Conservation (phyloP, 805 yeast genomes). For the Pichia heedii region DNA sequence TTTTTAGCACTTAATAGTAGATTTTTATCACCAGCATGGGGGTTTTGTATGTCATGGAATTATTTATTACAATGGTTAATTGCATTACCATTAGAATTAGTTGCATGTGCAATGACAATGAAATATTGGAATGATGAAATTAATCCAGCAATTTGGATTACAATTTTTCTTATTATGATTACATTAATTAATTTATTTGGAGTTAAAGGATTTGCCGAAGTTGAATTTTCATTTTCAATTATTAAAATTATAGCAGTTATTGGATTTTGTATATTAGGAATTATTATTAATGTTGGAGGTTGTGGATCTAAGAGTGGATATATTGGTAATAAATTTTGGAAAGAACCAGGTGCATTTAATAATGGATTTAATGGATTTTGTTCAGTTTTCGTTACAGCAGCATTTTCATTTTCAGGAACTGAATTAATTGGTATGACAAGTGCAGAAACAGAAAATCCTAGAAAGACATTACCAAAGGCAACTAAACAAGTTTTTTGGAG, state of each 20-base stretch:
- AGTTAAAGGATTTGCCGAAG: constrained; percentile 55
- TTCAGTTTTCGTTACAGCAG: constrained; percentile 48
- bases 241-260: constrained; percentile 44
- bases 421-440: constrained; percentile 54
- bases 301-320: constrained; percentile 46
- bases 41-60: constrained; percentile 50
- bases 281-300: constrained; percentile 49
- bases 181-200: constrained; percentile 45
- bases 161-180: constrained; percentile 40
- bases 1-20: constrained; percentile 48
- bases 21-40: constrained; percentile 46
- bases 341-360: constrained; percentile 45
- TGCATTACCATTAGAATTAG: constrained; percentile 41
- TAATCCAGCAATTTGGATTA: constrained; percentile 44
- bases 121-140: constrained; percentile 35
- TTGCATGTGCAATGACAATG: constrained; percentile 41
- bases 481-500: constrained; percentile 55
- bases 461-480: constrained; percentile 49
- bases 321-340: constrained; percentile 52
- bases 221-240: constrained; percentile 44
- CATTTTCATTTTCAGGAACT: constrained; percentile 54
- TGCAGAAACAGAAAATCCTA: constrained; percentile 49
- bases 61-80: constrained; percentile 43
- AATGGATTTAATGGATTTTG: constrained; percentile 48
- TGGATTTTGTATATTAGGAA: constrained; percentile 46